Evolutionary conservation across 2,329 filamentous ascomycete genomes (phyloP), one percentile per base, ranked within the genome.

Genomic region (Aspergillus awamori): DNA sequence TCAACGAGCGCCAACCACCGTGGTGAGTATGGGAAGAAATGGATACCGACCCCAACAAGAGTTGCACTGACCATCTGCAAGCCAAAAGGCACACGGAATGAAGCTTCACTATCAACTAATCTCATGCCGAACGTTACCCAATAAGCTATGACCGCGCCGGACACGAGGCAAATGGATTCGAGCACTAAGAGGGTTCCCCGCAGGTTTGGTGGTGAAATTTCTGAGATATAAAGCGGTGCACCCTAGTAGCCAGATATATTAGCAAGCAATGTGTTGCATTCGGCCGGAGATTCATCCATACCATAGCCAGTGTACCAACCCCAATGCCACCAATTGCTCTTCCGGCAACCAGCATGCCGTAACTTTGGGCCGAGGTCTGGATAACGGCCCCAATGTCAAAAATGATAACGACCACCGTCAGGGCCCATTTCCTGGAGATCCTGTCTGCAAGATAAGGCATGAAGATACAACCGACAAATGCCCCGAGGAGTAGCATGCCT

Each of bases 1-100:
- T 90, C 87, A 67, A 86, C 82, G 65, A 86, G 85, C 24, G 88
- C 89, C 24, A 89, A 82, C 84, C 86, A 91, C 65, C 89, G 83
- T 15, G 88, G 88, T 5, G 86, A 88, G 68, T 90, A 87, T 68
- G 63, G 79, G 45, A 83, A 76, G 67, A 83, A 78, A 24, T 73
- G 63, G 26, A 83, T 81, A 8, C 80, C 79, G 30, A 70, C 60
- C 5, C 77, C 79, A 2, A 82, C 73, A 17, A 80, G 68, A 3
- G 78, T 64, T 8, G 78, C 78, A 4, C 77, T 75, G 4, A 79
- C 66, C 66, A 81, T 79, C 61, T 83, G 80, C 10, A 83, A 69
- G 11, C 76, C 70, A 60, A 80, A 80, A 0, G 80, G 80, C 0
- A 83, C 73, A 4, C 80, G 74, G 66, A 76, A 82, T 4, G 80